Base-by-base conservation (phyloP, 2,329 filamentous ascomycete genomes). In the Fusarium sp. region DNA sequence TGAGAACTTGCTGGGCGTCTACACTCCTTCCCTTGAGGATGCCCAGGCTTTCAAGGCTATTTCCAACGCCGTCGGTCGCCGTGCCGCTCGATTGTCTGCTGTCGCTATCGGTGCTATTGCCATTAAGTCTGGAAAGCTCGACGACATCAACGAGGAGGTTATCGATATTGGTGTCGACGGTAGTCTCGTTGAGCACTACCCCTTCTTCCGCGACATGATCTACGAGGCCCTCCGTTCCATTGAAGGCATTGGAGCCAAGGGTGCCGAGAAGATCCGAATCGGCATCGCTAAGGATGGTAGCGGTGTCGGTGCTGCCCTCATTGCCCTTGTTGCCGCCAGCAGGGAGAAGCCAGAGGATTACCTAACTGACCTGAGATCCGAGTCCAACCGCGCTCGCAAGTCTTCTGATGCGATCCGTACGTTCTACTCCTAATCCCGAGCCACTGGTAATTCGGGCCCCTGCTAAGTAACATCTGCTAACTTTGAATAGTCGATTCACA, bases 211-310 rank as follows among this genome's bases (percentile, higher is more conserved):
- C 70, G 90, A 92, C 58, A 92, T 96, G 83, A 91, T 98, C 67
- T 88, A 94, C 66, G 92, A 97, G 76, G 92, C 92, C 8, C 84
- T 98, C 62, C 83, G 89, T 50, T 89, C 88, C 57, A 89, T 97
- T 54, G 86, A 93, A 16, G 89, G 91, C 65, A 92, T 98, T 73
- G 95, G 95, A 6, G 82, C 84, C 45, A 83, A 86, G 59, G 94
- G 94, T 12, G 94, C 97, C 70, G 91, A 92, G 81, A 92, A 90
- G 80, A 92, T 99, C 70, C 87, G 93, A 59, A 97, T 99, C 75
- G 96, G 95, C 23, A 96, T 98, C 75, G 96, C 96, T 66, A 97
- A 97, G 85, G 96, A 99, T 78, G 96, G 96, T 47, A 96, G 92
- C 69, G 96, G 80, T 62, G 80, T 82, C 23, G 96, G 96, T 54